Conservation (phyloP, 345 rosid genomes). For the Dipteronia sinensis region DNA sequence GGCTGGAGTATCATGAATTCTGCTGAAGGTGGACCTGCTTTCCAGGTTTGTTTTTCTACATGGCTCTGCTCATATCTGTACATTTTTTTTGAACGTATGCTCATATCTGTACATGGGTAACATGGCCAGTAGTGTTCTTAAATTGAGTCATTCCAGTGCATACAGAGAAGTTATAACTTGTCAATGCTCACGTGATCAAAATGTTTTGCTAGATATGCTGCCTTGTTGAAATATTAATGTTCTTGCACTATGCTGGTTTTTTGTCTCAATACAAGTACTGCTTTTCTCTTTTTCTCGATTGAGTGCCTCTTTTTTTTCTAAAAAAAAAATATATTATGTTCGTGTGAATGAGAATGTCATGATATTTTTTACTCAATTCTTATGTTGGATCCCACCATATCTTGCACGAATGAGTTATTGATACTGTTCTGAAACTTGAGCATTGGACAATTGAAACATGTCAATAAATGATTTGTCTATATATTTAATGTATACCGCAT, state of each 20-base stretch:
- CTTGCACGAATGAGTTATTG: background rate
- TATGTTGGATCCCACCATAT: background rate
- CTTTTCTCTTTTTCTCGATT: background rate
- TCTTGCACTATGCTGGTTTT: background rate
- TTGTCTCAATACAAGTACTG: background rate
- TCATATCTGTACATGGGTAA: background rate
- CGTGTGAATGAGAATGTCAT: background rate
- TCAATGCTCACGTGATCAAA: background rate
- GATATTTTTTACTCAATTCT: background rate
- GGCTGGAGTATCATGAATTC: slow-evolving; percentile 99
- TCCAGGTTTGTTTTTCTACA: slow-evolving; percentile 67
- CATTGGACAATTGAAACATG: background rate
- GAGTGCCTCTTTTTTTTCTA: background rate
- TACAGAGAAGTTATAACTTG: background rate
- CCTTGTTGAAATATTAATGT: background rate
- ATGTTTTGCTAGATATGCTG: background rate
- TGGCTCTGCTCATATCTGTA: background rate
- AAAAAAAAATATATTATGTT: background rate
- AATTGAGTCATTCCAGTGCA: background rate
- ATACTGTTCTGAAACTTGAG: background rate
- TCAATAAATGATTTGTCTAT: background rate
- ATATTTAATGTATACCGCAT: background rate
- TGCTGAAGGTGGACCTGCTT: slow-evolving; percentile 98
- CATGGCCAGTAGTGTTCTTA: background rate
- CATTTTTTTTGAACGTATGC: too few relatives aligned